Evolutionary conservation across 352 stramenopile species (phyloP).

Genomic region (Globisporangium yorkense): DNA sequence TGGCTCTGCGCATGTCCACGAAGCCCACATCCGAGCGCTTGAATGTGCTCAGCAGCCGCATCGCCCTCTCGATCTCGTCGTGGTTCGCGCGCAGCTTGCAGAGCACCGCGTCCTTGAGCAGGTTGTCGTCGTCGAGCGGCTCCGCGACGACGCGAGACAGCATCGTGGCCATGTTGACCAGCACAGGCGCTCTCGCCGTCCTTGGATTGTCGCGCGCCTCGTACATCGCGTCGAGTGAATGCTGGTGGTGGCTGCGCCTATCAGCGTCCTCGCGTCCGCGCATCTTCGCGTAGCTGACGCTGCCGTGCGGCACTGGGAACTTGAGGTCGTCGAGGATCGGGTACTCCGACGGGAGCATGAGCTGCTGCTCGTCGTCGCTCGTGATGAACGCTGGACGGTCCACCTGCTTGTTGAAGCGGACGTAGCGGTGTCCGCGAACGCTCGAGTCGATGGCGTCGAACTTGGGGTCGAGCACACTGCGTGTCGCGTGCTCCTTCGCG

Average conservation of each 20-base stretch:
- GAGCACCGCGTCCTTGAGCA: too few relatives aligned
- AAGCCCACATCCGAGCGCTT: too few relatives aligned
- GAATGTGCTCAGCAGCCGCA: too few relatives aligned
- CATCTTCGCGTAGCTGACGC: slow-evolving; percentile 5
- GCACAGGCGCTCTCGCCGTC: too few relatives aligned
- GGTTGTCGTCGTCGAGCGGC: too few relatives aligned
- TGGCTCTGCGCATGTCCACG: too few relatives aligned
- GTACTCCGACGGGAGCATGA: slow-evolving; percentile 5
- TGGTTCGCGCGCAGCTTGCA: too few relatives aligned
- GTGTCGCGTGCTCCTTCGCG: neutral
- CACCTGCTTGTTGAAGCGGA: slow-evolving; percentile 10
- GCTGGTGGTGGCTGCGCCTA: neutral
- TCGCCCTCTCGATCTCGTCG: too few relatives aligned
- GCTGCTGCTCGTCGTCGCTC: neutral
- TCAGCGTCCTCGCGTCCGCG: neutral
- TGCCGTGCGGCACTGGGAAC: neutral
- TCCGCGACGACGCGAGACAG: too few relatives aligned
- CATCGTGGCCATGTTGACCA: too few relatives aligned
- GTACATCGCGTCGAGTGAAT: too few relatives aligned
- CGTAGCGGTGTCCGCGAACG: slow-evolving; percentile 9
- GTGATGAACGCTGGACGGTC: slow-evolving; percentile 3
- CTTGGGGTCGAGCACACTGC: slow-evolving; percentile 7
- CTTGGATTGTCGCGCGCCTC: too few relatives aligned
- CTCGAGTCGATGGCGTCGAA: slow-evolving; percentile 6
- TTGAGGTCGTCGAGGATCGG: slow-evolving; percentile 6